Base-by-base conservation (phyloP, 2,329 filamentous ascomycete genomes). In the Hypomyces perniciosus region DNA sequence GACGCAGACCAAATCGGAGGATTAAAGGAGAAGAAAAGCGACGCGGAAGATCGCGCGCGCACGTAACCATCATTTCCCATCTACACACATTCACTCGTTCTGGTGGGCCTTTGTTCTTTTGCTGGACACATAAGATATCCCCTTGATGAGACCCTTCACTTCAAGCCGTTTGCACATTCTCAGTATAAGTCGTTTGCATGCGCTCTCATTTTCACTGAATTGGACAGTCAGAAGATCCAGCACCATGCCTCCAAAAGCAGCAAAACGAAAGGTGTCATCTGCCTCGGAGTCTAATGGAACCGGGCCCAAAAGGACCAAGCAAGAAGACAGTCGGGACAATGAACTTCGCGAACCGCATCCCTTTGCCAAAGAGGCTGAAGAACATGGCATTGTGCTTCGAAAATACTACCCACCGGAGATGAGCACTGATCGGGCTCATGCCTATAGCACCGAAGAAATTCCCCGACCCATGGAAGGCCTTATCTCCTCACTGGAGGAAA, bases 341-440 rank as follows among this genome's bases (percentile, higher is more conserved):
- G 67, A 65, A 28, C 60, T 78, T 46, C 70, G 68, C 34, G 62
- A 67, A 27, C 76, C 75, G 0, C 77, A 80, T 53, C 73, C 72
- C 8, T 71, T 72, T 39, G 63, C 72, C n/a, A 60, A 66, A 12
- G 67, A 73, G 26, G 68, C 75, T 7, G 76, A 79, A 55, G 67
- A 74, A 26, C 58, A 84, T 57, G 84, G 83, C 13, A 82, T 88
- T 45, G 81, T 88, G 0, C 72, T 86, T 34, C 82, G 85, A 38
- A 78, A 87, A 44, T 96, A 84, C 70, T 96, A 96, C 59, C 90
- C 90, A 0, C 79, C 81, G 1, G 90, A 95, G 64, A 95, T 96
- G 84, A 87, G 78, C 70, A 93, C 90, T 60, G 80, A 79, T 45
- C 83, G 90, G 37, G 90, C 87, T 47, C 73, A 75, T 5, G 83